These are phyloP conservation scores for Trichoderma oligosporum DNA, from an alignment of 2,329 filamentous ascomycete species.

Conservation along the genomic window DNA sequence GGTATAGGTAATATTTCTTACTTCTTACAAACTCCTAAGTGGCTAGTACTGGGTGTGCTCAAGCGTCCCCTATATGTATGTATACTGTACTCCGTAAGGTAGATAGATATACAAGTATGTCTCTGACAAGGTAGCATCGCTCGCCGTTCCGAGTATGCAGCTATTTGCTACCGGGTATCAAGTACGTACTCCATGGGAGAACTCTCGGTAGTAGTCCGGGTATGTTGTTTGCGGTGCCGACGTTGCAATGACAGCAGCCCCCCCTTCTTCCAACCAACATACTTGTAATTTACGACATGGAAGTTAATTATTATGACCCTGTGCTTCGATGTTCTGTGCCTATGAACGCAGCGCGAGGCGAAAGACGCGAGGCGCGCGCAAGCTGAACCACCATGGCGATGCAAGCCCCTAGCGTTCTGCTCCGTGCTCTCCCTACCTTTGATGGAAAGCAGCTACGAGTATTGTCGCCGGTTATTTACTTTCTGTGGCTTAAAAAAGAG, in stretches of 20 bases:
- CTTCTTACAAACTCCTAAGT: no score
- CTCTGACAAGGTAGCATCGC: no score
- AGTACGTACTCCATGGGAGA: no score
- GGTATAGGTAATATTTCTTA: no score
- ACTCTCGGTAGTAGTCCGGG: slow-evolving; percentile 6
- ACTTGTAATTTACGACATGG: not conserved
- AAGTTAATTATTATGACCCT: not conserved
- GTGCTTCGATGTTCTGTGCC: not conserved
- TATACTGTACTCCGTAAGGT: no score
- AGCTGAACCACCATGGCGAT: not conserved
- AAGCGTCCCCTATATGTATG: no score
- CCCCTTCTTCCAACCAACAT: not conserved
- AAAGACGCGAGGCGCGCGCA: slow-evolving; percentile 6
- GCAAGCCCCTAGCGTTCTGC: not conserved
- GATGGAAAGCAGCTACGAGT: not conserved
- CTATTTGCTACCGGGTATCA: no score
- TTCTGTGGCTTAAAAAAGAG: not conserved
- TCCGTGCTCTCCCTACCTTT: not conserved
- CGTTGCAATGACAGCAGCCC: not conserved
- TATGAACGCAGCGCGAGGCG: not conserved
- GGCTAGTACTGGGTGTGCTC: no score
- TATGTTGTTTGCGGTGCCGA: not conserved
- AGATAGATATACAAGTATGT: no score
- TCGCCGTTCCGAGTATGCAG: no score
- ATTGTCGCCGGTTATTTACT: not conserved